Percentiles rank a stretch among this genome's conserved stretches.
Conservation (phyloP, 805 yeast genomes). For the Metschnikowia peoriensis region DNA sequence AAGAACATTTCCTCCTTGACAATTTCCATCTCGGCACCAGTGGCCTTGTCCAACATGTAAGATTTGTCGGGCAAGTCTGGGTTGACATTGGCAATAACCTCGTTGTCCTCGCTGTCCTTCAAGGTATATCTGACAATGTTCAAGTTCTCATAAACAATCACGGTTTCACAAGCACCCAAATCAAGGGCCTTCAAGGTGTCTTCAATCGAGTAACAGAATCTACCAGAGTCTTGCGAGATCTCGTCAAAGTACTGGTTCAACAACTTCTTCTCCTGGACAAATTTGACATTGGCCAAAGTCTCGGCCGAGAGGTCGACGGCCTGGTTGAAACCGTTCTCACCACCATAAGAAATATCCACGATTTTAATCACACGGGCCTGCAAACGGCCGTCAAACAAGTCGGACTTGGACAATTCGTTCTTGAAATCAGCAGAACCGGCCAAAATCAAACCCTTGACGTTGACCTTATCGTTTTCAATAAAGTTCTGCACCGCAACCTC, state of each 20-base stretch:
- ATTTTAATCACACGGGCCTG: slow-evolving; percentile 83
- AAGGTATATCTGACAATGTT: slow-evolving; percentile 80
- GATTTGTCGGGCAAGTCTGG: slow-evolving; percentile 75
- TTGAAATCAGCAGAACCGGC: slow-evolving; percentile 99
- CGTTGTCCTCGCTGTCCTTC: slow-evolving; percentile 79
- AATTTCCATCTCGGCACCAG: slow-evolving; percentile 91
- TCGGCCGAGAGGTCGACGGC: slow-evolving; percentile 98
- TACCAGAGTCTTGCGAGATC: slow-evolving; percentile 95
- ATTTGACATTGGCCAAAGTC: slow-evolving; percentile 93
- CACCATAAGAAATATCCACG: slow-evolving; percentile 98
- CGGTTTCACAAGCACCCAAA: slow-evolving; percentile 90
- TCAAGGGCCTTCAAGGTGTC: slow-evolving; percentile 96
- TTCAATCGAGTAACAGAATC: slow-evolving; percentile 95
- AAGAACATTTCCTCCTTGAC: slow-evolving; percentile 80
- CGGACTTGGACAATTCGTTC: slow-evolving; percentile 89
- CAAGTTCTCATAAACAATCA: slow-evolving; percentile 91
- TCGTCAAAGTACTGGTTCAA: slow-evolving; percentile 92
- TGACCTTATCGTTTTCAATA: slow-evolving; percentile 91
- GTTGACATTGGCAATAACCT: slow-evolving; percentile 66
- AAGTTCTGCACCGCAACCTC: slow-evolving; percentile 98
- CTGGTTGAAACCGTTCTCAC: slow-evolving; percentile 99
- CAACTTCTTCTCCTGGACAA: slow-evolving; percentile 96
- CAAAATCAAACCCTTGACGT: slow-evolving; percentile 88
- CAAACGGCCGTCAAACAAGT: slow-evolving; percentile 87
- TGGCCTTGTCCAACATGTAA: slow-evolving; percentile 73